Conservation (phyloP, 2,329 filamentous ascomycete genomes). For the Akanthomyces lecanii region DNA sequence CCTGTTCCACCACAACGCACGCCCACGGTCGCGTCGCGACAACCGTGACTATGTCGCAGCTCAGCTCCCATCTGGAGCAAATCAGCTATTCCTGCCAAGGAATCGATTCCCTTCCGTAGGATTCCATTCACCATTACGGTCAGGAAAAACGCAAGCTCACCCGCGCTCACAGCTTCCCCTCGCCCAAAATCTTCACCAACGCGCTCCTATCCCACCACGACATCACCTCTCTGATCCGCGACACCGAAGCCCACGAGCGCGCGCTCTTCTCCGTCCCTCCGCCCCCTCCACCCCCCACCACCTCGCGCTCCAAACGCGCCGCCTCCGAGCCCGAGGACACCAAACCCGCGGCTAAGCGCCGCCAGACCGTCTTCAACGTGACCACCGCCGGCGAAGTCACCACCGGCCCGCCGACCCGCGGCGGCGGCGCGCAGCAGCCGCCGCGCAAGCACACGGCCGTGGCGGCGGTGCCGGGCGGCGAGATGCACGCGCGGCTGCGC, state of each 20-base stretch:
- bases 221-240: conserved; percentile 89
- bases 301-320: conserved; percentile 31
- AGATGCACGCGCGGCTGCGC: conserved; percentile 78
- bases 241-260: conserved; percentile 91
- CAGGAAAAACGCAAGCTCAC: not conserved
- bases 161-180: conserved; percentile 62
- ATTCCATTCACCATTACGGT: not conserved
- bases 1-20: not conserved
- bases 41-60: conserved; percentile 55
- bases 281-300: conserved; percentile 35
- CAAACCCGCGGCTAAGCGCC: conserved; percentile 36
- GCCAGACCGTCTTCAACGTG: conserved; percentile 64
- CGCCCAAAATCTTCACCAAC: conserved; percentile 93
- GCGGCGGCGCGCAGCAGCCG: conserved; percentile 32
- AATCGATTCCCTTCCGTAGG: conserved; percentile 70
- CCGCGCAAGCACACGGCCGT: conserved; percentile 77
- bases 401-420: conserved; percentile 44
- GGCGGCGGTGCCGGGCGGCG: conserved; percentile 79
- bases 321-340: conserved; percentile 25
- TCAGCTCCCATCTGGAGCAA: conserved; percentile 70
- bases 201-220: conserved; percentile 83
- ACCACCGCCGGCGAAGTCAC: conserved; percentile 56
- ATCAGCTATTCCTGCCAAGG: conserved; percentile 71
- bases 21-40: not conserved
- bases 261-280: conserved; percentile 90